Percentiles rank a stretch among this genome's conserved stretches.
Evolutionary conservation across 768 basidiomycete genomes (phyloP).

Genomic region (Chalciporus sphaerocephalus): DNA sequence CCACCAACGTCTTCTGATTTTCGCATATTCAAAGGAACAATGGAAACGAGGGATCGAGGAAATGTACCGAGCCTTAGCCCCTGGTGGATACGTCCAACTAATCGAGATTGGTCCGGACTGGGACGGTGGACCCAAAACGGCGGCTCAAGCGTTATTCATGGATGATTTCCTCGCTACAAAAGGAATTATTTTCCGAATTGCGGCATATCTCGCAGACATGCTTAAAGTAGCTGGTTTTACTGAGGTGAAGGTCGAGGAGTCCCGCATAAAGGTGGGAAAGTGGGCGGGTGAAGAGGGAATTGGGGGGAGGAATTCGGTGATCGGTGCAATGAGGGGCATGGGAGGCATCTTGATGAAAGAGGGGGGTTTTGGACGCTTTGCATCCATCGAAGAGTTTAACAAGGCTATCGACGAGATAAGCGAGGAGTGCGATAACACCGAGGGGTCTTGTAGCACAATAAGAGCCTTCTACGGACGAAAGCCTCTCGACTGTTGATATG

Average conservation of each 20-base stretch:
- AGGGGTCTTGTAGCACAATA: constrained; percentile 5
- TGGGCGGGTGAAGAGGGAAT: constrained; percentile 19
- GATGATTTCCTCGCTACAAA: constrained; percentile 8
- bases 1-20: constrained; percentile 31
- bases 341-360: constrained; percentile 21
- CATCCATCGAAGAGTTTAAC: constrained; percentile 15
- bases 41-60: constrained; percentile 24
- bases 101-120: constrained; percentile 21
- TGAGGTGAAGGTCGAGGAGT: constrained; percentile 10
- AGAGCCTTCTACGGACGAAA: constrained; percentile 7
- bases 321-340: constrained; percentile 18
- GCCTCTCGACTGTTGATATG: too few relatives aligned
- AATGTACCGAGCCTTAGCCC: constrained; percentile 28
- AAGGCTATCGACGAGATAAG: constrained; percentile 9
- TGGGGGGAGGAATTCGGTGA: constrained; percentile 17
- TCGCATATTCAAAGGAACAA: constrained; percentile 21
- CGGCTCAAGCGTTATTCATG: constrained; percentile 7
- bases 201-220: constrained; percentile 9
- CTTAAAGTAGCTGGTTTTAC: constrained; percentile 1
- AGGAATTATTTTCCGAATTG: constrained; percentile 9
- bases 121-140: constrained; percentile 11
- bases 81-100: constrained; percentile 31
- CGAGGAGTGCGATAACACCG: constrained; percentile 20
- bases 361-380: constrained; percentile 15
- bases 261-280: constrained; percentile 12